Evolutionary conservation across 805 yeast species (phyloP).

Genomic region (Cyberlindnera japonica): DNA sequence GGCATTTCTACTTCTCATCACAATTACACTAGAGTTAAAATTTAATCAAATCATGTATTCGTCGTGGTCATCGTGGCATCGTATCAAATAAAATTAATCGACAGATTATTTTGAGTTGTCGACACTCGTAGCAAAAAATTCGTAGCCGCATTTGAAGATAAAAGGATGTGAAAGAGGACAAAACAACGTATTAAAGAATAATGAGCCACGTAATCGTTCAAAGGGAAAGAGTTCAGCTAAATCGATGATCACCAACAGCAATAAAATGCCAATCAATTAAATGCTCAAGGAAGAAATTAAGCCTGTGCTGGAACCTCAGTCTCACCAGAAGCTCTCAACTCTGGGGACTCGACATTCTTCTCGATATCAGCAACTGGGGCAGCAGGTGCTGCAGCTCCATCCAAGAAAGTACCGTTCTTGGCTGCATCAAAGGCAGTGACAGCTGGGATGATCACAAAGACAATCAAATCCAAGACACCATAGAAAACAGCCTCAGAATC

Average conservation of each 20-base stretch:
- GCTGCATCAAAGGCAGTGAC: conserved; percentile 23
- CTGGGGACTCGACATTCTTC: conserved; percentile 18
- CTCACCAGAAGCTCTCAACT: conserved; percentile 33
- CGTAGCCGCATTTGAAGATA: too few relatives aligned
- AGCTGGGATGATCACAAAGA: conserved; percentile 41
- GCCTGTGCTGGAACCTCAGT: conserved; percentile 25
- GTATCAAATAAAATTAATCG: background rate
- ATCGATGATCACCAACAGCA: too few relatives aligned
- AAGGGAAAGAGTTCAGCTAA: too few relatives aligned
- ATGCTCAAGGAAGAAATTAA: background rate
- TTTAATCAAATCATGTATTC: background rate
- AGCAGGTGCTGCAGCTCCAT: conserved; percentile 7
- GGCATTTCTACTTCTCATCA: too few relatives aligned
- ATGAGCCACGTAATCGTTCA: too few relatives aligned
- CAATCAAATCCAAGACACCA: conserved; percentile 47
- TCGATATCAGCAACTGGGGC: conserved; percentile 15
- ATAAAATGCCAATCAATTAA: too few relatives aligned
- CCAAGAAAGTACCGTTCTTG: conserved; percentile 19
- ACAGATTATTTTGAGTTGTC: background rate
- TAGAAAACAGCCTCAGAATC: conserved; percentile 53
- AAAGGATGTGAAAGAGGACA: too few relatives aligned
- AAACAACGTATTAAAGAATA: too few relatives aligned
- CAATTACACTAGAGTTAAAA: background rate
- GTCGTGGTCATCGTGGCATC: background rate
- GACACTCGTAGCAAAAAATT: background rate